Base-by-base conservation (phyloP, 78 protist genomes). In the Isochrysis galbana region DNA sequence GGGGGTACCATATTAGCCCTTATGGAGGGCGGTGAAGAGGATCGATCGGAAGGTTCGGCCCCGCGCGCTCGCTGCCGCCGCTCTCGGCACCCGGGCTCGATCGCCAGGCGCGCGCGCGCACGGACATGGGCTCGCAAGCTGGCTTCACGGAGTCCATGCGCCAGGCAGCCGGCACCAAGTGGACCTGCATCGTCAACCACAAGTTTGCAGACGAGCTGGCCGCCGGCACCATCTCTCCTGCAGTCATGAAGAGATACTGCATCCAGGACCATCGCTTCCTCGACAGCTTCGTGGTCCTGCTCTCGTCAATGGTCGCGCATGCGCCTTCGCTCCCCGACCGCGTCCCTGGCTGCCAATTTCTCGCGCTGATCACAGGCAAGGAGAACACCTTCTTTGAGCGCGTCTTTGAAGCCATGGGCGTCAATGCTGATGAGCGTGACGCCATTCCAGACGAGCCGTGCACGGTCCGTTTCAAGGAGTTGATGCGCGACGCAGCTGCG, bases 321-420 rank as follows among this genome's bases (percentile, higher is more conserved):
- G 91, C 91, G 26, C 91, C 55, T 36, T n/a, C 46, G 2, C 55
- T 89, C n/a, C n/a, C 67, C 36, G 91, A 61, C 41, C 48, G 91
- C 0, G 3, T 89, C 11, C 91, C 91, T 0, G 91, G 91, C 54
- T 38, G 48, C 67, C 91, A 89, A 44, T 89, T 89, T 36, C 83
- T 89, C 46, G 91, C 69, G 0, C 84, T 89, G 26, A 69, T 89
- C 83, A 67, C 84, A 0, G 84, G 91, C 23, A 38, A 29, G 83
- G 91, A 89, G 91, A 89, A 89, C 83, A 42, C 82, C 1, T 89
- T 67, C 91, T 89, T 89, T n/a, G 83, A 42, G 91, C 47, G 91
- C 21, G 0, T 61, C 29, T n/a, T 89, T 22, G 84, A 42, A 3
- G 91, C 91, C 23, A 80, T 89, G 19, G 91, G 91, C 42, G 54